Evolutionary conservation across 1,284 basidiomycete species (phyloP).

Genomic region (Moesziomyces aphidis): DNA sequence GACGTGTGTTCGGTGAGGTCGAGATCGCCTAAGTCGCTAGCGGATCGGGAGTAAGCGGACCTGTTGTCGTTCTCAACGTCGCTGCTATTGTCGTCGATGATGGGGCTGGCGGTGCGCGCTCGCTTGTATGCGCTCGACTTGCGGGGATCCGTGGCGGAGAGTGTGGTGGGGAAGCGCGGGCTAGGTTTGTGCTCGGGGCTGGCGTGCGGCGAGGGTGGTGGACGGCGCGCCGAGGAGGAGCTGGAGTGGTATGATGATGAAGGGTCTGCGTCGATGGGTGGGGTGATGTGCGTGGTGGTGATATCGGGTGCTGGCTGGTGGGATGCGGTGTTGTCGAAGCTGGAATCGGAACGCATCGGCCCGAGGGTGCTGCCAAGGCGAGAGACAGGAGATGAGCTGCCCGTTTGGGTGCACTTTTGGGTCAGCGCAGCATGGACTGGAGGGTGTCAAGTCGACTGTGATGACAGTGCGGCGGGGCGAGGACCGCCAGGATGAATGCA

Average conservation of each 20-base stretch:
- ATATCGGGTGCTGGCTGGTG: slow-evolving; percentile 2
- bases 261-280: not conserved
- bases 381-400: slow-evolving; percentile 1
- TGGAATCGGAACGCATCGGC: slow-evolving; percentile 26
- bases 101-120: slow-evolving; percentile 42
- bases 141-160: slow-evolving; percentile 9
- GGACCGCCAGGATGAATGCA: too few relatives aligned
- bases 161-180: slow-evolving; percentile 14
- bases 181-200: slow-evolving; percentile 27
- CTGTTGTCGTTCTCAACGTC: slow-evolving; percentile 34
- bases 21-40: slow-evolving; percentile 37
- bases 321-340: slow-evolving; percentile 12
- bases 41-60: slow-evolving; percentile 29
- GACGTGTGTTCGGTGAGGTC: slow-evolving; percentile 10
- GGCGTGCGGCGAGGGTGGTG: slow-evolving; percentile 23
- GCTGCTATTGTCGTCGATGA: slow-evolving; percentile 53
- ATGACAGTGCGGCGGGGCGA: too few relatives aligned
- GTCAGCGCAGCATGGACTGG: not conserved
- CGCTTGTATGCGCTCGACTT: slow-evolving; percentile 31
- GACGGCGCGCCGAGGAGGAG: slow-evolving; percentile 12
- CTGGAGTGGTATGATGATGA: not conserved
- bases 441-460: not conserved
- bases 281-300: not conserved
- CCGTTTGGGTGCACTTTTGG: not conserved
- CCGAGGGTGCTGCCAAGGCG: slow-evolving; percentile 8